These are phyloP conservation scores for Diplodia seriata DNA, from an alignment of 2,329 filamentous ascomycete species.

Conservation along the genomic window DNA sequence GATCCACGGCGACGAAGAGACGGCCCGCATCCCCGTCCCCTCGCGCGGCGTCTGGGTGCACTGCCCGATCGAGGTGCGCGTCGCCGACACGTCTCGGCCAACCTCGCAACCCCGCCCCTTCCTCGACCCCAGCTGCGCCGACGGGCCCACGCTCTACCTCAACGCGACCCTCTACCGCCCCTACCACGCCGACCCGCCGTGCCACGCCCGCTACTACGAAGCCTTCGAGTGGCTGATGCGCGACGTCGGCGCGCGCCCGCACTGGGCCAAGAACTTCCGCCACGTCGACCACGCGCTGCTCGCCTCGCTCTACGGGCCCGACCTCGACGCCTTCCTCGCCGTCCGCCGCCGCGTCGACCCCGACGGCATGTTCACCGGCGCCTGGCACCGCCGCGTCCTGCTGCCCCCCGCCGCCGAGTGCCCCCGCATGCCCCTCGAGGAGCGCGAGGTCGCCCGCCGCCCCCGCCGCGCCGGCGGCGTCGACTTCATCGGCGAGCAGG, in stretches of 20 bases:
- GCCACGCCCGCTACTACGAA: slow-evolving; percentile 78
- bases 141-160: slow-evolving; percentile 81
- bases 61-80: slow-evolving; percentile 89
- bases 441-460: slow-evolving; percentile 51
- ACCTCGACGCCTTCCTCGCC: slow-evolving; percentile 70
- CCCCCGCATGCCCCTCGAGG: slow-evolving; percentile 48
- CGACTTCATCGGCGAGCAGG: slow-evolving; percentile 51
- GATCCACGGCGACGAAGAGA: slow-evolving; percentile 77
- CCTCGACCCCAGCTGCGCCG: slow-evolving; percentile 73
- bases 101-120: slow-evolving; percentile 62
- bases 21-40: slow-evolving; percentile 78
- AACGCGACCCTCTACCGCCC: slow-evolving; percentile 90
- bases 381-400: slow-evolving; percentile 82
- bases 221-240: slow-evolving; percentile 92
- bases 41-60: slow-evolving; percentile 82
- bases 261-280: slow-evolving; percentile 92
- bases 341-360: slow-evolving; percentile 76
- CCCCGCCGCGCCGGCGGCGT: slow-evolving; percentile 43
- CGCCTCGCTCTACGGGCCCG: slow-evolving; percentile 70
- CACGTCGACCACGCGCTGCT: slow-evolving; percentile 66
- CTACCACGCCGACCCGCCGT: slow-evolving; percentile 79
- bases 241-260: slow-evolving; percentile 79
- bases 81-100: slow-evolving; percentile 69
- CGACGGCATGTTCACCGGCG: slow-evolving; percentile 85
- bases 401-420: slow-evolving; percentile 42